Evolutionary conservation across 176 grass and related monocot genomes (phyloP).

Genomic region (Eragrostis curvula): DNA sequence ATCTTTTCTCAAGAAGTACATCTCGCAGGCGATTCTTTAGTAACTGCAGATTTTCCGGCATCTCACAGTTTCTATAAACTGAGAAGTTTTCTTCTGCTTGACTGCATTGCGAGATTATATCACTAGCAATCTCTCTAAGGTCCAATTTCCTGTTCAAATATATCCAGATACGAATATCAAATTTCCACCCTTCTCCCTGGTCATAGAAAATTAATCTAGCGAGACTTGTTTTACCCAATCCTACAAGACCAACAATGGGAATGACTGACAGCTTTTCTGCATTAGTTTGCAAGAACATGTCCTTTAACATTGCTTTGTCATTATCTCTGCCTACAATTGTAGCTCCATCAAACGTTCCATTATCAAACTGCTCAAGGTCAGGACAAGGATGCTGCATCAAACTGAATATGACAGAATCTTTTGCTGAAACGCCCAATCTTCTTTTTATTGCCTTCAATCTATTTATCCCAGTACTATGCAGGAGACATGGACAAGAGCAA

Average conservation of each 20-base stretch:
- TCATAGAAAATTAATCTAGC: constrained; percentile 51
- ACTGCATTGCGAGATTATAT: constrained; percentile 30
- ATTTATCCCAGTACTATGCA: background rate
- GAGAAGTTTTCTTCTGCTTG: background rate
- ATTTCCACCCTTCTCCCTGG: constrained; percentile 21
- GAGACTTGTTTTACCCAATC: constrained; percentile 55
- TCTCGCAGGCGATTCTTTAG: constrained; percentile 31
- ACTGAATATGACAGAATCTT: constrained; percentile 23
- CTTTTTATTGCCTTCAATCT: constrained; percentile 35
- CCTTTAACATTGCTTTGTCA: constrained; percentile 39
- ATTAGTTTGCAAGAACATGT: constrained; percentile 12
- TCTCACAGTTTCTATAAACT: background rate
- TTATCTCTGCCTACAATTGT: constrained; percentile 36
- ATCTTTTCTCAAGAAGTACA: background rate
- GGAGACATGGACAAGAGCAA: no score
- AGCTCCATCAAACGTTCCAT: background rate
- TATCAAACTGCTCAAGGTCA: background rate
- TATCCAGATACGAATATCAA: constrained; percentile 48
- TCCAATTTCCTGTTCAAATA: constrained; percentile 26
- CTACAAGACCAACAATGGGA: constrained; percentile 50
- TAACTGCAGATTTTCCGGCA: constrained; percentile 20
- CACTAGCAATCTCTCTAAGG: constrained; percentile 25
- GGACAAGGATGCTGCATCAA: background rate
- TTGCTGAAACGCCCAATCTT: constrained; percentile 31
- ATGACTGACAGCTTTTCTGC: constrained; percentile 26